phyloP scores from a whole-genome alignment of 257 asterid genomes.

The Prunella vulgaris region DNA sequence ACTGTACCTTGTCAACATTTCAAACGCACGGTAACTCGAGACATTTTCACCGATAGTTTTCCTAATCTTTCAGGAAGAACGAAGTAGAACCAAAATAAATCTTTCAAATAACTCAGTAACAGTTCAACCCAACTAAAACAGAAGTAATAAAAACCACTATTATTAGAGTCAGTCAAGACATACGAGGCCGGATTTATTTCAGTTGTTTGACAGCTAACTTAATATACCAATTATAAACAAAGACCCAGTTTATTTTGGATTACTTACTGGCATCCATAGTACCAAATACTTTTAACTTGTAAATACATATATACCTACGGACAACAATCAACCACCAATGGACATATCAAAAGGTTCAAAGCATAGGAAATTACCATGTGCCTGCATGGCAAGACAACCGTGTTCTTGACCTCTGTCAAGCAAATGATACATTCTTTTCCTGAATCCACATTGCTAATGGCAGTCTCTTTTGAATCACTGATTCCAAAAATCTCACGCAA shows the following conservation, averaged over 20 bases:
- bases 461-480: constrained; percentile 43
- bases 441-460: constrained; percentile 47
- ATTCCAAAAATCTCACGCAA: constrained; percentile 86
- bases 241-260: neutral
- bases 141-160: neutral
- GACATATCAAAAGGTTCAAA: constrained; percentile 3
- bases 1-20: neutral
- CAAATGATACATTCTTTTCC: constrained; percentile 95
- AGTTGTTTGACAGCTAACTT: neutral
- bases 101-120: neutral
- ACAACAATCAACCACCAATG: neutral
- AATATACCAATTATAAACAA: neutral
- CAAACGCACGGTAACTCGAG: neutral
- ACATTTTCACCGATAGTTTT: neutral
- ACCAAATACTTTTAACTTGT: neutral
- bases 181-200: neutral
- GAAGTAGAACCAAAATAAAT: neutral
- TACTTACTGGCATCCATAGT: neutral
- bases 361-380: constrained; percentile 71
- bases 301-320: too few relatives aligned
- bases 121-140: neutral
- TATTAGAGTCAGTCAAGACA: constrained; percentile 4
- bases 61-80: neutral
- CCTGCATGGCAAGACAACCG: constrained; percentile 89
- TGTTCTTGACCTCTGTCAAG: constrained; percentile 86